Percentiles rank a stretch among this genome's conserved stretches.
Evolutionary conservation across 192 early-diverging fungal genomes (phyloP).

Genomic region (Ambispora gerdemannii): DNA sequence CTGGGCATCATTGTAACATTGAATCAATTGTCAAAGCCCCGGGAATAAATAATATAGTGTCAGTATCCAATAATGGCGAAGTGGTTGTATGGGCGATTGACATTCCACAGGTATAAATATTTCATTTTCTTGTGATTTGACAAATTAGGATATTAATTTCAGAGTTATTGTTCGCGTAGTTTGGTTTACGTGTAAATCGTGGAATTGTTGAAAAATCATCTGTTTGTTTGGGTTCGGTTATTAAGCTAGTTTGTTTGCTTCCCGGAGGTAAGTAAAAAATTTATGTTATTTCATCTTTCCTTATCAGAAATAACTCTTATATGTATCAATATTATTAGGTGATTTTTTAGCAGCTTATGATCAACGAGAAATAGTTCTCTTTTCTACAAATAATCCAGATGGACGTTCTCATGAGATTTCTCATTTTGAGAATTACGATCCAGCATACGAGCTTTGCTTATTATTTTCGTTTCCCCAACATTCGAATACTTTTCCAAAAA

Average conservation of each 20-base stretch:
- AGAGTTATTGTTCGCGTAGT: no score
- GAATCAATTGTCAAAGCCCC: slow-evolving; percentile 45
- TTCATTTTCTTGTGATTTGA: no score
- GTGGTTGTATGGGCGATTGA: slow-evolving; percentile 52
- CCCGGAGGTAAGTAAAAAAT: not conserved
- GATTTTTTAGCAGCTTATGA: slow-evolving; percentile 13
- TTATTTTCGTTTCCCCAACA: slow-evolving; percentile 14
- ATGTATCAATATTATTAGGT: not conserved
- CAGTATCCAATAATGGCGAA: slow-evolving; percentile 50
- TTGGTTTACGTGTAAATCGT: not conserved
- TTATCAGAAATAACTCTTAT: not conserved
- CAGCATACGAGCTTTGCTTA: slow-evolving; percentile 9
- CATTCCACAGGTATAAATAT: slow-evolving; percentile 47
- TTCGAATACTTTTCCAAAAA: not conserved
- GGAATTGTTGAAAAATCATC: slow-evolving; percentile 5
- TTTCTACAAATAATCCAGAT: not conserved
- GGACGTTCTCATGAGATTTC: not conserved
- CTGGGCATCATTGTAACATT: slow-evolving; percentile 56
- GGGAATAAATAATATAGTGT: slow-evolving; percentile 43
- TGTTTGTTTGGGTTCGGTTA: not conserved
- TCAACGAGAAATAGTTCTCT: slow-evolving; percentile 4
- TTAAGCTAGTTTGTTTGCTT: slow-evolving; percentile 19
- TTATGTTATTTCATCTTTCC: not conserved
- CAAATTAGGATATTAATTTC: no score
- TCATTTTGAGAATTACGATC: slow-evolving; percentile 10